A percentile compares a stretch with the other conserved stretches of the same genome.
These are phyloP conservation scores for Fusarium sp. DNA, from an alignment of 2,329 filamentous ascomycete genomes.

Conservation along the genomic window DNA sequence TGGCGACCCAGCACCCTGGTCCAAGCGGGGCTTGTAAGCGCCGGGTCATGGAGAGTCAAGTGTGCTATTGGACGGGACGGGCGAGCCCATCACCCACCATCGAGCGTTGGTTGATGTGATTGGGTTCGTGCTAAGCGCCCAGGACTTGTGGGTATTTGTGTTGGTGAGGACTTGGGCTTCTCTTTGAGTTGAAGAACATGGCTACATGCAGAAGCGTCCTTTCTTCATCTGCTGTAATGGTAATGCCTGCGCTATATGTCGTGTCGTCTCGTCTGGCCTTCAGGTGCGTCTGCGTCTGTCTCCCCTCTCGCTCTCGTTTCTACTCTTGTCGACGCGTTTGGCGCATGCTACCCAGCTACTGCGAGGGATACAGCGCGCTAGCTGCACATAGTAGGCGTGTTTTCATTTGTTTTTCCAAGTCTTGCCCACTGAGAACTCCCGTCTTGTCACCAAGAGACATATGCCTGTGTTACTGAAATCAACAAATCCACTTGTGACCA, in stretches of 20 bases:
- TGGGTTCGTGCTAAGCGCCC: constrained; percentile 52
- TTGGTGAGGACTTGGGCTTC: constrained; percentile 31
- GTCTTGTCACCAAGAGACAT: constrained; percentile 13
- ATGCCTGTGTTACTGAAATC: neutral
- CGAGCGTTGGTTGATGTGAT: constrained; percentile 46
- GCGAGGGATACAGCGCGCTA: constrained; percentile 45
- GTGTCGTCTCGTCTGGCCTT: constrained; percentile 21
- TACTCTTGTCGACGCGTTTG: constrained; percentile 23
- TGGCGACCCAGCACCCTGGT: constrained; percentile 47
- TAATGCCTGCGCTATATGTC: constrained; percentile 24
- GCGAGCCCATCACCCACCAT: constrained; percentile 50
- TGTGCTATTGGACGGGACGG: constrained; percentile 46
- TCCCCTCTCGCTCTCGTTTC: constrained; percentile 22
- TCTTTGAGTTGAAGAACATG: constrained; percentile 29
- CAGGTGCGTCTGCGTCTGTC: constrained; percentile 11
- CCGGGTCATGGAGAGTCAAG: constrained; percentile 41
- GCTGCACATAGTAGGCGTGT: constrained; percentile 18
- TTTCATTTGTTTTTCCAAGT: constrained; percentile 11
- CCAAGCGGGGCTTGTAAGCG: constrained; percentile 49
- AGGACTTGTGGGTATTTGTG: constrained; percentile 43
- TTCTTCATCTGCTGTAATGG: constrained; percentile 1
- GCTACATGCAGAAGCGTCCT: constrained; percentile 44
- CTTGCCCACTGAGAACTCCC: neutral
- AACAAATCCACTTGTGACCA: constrained; percentile 8
- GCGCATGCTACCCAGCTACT: constrained; percentile 44